Conservation (phyloP, 805 yeast genomes). For the Kodamaea hsintzibuensis region DNA sequence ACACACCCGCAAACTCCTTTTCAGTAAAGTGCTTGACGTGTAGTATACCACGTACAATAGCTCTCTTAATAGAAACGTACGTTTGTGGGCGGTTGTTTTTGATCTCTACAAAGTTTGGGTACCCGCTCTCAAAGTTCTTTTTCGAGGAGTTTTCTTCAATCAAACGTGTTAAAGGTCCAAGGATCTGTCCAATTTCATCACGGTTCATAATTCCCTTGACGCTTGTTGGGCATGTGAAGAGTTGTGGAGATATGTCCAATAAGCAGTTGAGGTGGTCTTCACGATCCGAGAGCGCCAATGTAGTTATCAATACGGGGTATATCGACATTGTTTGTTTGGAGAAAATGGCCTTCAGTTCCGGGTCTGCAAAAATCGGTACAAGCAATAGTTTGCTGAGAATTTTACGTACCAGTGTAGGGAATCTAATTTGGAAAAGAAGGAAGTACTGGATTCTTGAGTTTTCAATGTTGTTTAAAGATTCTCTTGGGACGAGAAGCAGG, state of each 20-base stretch:
- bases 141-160: constrained; percentile 43
- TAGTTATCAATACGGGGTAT: constrained; percentile 50
- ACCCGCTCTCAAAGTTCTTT: constrained; percentile 35
- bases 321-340: constrained; percentile 55
- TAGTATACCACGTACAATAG: constrained; percentile 31
- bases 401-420: constrained; percentile 52
- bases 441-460: constrained; percentile 58
- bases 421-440: constrained; percentile 59
- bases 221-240: constrained; percentile 46
- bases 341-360: constrained; percentile 47
- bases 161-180: constrained; percentile 48
- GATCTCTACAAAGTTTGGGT: constrained; percentile 30
- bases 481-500: constrained; percentile 9
- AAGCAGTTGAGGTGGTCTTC: constrained; percentile 46
- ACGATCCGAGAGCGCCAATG: constrained; percentile 50
- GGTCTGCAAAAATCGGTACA: constrained; percentile 56
- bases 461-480: constrained; percentile 18
- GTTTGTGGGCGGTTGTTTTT: constrained; percentile 17
- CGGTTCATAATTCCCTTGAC: constrained; percentile 42
- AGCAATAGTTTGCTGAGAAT: constrained; percentile 49
- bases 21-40: constrained; percentile 30
- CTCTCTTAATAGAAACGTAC: constrained; percentile 27
- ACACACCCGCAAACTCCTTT: constrained; percentile 13
- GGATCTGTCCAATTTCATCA: constrained; percentile 41
- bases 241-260: constrained; percentile 36